Conservation (phyloP, 352 stramenopile species). For the Phytopythium boreale region DNA sequence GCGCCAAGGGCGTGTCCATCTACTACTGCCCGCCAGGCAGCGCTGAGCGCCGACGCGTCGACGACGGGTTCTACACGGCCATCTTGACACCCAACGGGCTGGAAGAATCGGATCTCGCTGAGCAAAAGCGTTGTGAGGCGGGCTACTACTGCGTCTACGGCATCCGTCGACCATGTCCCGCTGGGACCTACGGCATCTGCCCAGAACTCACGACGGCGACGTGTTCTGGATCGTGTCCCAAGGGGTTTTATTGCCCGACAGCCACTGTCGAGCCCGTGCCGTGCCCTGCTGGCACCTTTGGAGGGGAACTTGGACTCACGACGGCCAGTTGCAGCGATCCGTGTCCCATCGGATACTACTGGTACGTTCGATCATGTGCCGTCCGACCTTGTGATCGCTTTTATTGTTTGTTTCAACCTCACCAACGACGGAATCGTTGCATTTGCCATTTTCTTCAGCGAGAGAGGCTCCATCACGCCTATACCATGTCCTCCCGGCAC, state of each 20-base stretch:
- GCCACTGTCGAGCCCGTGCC: conserved; percentile 38
- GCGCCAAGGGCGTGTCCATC: conserved; percentile 19
- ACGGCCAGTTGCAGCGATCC: conserved; percentile 37
- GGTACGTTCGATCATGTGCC: conserved; percentile 22
- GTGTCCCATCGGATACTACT: conserved; percentile 57
- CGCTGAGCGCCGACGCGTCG: conserved; percentile 31
- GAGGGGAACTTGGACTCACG: conserved; percentile 24
- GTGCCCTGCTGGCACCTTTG: conserved; percentile 53
- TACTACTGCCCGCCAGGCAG: conserved; percentile 62
- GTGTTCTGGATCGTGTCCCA: conserved; percentile 44
- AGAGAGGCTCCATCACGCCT: conserved; percentile 32
- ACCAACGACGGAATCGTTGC: neutral
- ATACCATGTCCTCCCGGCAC: conserved; percentile 41
- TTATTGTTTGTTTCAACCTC: neutral
- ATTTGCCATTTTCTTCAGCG: conserved; percentile 14
- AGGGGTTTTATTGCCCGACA: conserved; percentile 53
- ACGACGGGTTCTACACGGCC: conserved; percentile 52
- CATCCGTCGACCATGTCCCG: conserved; percentile 47
- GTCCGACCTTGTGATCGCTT: neutral
- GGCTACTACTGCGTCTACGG: conserved; percentile 64
- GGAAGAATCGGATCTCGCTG: conserved; percentile 5
- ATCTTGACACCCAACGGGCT: conserved; percentile 3
- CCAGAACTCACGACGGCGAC: conserved; percentile 20
- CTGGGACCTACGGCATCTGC: conserved; percentile 43
- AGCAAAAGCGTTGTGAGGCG: conserved; percentile 44